These are phyloP conservation scores for Boletus rubropictus DNA, from an alignment of 768 basidiomycete species.

Conservation along the genomic window DNA sequence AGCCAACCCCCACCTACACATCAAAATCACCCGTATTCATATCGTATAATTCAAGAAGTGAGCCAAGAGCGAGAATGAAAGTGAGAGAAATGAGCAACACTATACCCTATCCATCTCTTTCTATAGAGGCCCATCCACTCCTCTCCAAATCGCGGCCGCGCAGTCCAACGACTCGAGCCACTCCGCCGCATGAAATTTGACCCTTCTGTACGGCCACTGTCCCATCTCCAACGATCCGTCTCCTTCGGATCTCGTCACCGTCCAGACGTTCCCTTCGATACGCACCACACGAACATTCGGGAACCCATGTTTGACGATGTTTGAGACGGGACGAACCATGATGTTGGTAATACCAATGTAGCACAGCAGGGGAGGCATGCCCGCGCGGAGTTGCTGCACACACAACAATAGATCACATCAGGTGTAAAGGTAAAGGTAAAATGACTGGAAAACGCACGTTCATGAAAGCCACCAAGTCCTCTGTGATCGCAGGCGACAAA, in stretches of 20 bases:
- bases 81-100: neutral
- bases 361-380: conserved; percentile 47
- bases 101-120: neutral
- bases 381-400: conserved; percentile 53
- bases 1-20: too few relatives aligned
- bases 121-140: conserved; percentile 9
- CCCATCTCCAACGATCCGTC: conserved; percentile 40
- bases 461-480: conserved; percentile 40
- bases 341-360: conserved; percentile 55
- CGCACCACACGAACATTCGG: conserved; percentile 54
- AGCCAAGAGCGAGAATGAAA: neutral
- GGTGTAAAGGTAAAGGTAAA: too few relatives aligned
- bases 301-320: conserved; percentile 54
- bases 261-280: conserved; percentile 51
- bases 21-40: neutral
- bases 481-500: conserved; percentile 28
- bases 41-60: neutral
- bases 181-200: conserved; percentile 47
- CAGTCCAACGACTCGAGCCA: conserved; percentile 66
- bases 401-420: neutral
- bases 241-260: conserved; percentile 32
- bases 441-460: conserved; percentile 26
- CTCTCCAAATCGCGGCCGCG: conserved; percentile 43
- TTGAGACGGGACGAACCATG: conserved; percentile 34
- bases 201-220: conserved; percentile 52